Conservation (phyloP, 2,329 filamentous ascomycete species). For the Pleoardoris graminearum region DNA sequence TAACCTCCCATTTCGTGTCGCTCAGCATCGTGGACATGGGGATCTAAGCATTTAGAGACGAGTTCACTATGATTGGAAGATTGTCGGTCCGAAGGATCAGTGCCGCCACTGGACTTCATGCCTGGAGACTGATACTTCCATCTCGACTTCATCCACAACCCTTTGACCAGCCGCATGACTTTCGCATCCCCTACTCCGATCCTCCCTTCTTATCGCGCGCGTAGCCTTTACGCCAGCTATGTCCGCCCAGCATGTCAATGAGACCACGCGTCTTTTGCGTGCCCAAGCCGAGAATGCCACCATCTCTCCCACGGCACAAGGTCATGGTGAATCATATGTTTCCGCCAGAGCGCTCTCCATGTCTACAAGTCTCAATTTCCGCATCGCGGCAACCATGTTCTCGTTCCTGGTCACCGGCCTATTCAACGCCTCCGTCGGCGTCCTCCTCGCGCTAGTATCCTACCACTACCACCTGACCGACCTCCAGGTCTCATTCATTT, state of each 20-base stretch:
- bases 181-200: too few relatives aligned
- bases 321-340: background rate
- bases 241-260: background rate
- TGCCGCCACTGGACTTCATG: background rate
- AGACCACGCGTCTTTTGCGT: conserved; percentile 5
- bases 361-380: conserved; percentile 24
- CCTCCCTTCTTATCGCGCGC: background rate
- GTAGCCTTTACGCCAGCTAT: background rate
- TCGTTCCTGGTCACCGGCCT: conserved; percentile 60
- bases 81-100: background rate
- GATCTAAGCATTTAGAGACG: background rate
- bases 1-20: too few relatives aligned
- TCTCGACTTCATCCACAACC: background rate
- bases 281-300: background rate
- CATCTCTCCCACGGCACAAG: background rate
- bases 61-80: background rate
- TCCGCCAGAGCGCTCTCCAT: background rate
- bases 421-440: conserved; percentile 35
- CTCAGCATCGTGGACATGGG: background rate
- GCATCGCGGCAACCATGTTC: conserved; percentile 60
- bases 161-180: background rate
- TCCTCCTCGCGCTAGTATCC: conserved; percentile 45
- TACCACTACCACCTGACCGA: conserved; percentile 49
- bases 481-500: conserved; percentile 50
- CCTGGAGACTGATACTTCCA: background rate